Conservation (phyloP, 768 basidiomycete genomes). For the Lactarius quietus region DNA sequence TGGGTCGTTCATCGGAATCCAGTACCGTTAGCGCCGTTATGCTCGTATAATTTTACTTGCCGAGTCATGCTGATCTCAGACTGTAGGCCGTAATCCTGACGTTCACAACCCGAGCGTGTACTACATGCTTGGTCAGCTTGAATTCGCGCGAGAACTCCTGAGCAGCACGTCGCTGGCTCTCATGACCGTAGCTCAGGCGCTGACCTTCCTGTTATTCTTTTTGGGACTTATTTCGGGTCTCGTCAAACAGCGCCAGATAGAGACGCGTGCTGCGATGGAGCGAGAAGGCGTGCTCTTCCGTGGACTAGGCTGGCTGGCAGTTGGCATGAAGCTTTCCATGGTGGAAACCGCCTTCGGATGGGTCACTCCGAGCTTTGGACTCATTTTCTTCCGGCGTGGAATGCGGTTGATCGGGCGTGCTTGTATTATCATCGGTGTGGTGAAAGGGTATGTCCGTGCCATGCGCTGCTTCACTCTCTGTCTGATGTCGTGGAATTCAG, state of each 20-base stretch:
- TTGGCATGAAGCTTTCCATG: slow-evolving; percentile 57
- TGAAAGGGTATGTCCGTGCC: slow-evolving; percentile 59
- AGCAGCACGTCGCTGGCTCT: slow-evolving; percentile 58
- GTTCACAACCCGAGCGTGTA: background rate
- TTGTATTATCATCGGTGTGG: slow-evolving; percentile 55
- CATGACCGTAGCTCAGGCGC: slow-evolving; percentile 53
- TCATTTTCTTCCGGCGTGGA: slow-evolving; percentile 52
- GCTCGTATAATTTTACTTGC: background rate
- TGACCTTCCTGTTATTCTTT: slow-evolving; percentile 56
- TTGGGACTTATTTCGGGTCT: slow-evolving; percentile 52
- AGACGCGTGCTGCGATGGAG: slow-evolving; percentile 42
- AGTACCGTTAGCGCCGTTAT: slow-evolving; percentile 45
- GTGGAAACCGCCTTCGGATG: slow-evolving; percentile 67
- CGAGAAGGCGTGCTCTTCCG: slow-evolving; percentile 46
- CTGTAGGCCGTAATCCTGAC: slow-evolving; percentile 1
- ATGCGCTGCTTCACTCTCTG: background rate
- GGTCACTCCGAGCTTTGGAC: slow-evolving; percentile 48
- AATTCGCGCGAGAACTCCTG: slow-evolving; percentile 53
- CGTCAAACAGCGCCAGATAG: slow-evolving; percentile 50
- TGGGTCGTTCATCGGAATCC: slow-evolving; percentile 60
- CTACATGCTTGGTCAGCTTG: slow-evolving; percentile 43
- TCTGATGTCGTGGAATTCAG: slow-evolving; percentile 8
- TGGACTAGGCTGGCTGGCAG: slow-evolving; percentile 65
- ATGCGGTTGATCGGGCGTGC: slow-evolving; percentile 53
- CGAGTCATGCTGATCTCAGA: slow-evolving; percentile 3